Base-by-base conservation (phyloP, 108 stramenopile species). In the Bacterosira constricta region DNA sequence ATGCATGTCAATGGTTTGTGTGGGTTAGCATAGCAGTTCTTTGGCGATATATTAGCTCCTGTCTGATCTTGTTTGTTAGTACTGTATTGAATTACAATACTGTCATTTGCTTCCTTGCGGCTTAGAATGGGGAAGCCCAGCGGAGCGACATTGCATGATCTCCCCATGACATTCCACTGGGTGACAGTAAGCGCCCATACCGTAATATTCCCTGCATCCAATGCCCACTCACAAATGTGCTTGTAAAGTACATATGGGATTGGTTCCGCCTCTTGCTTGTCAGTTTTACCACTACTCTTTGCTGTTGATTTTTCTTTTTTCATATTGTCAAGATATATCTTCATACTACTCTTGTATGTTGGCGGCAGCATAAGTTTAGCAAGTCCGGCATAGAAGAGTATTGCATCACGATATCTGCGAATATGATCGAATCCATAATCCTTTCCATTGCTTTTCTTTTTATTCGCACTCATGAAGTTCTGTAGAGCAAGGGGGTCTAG, bases 1-100 rank as follows among this genome's bases (percentile, higher is more conserved):
- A 55, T 18, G 53, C 17, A 67, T 4, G 57, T 21, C 7, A 6
- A 6, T 13, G 15, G 31, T 42, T 73, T 45, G 12, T 47, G 17
- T n/a, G 67, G 64, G 38, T 82, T 77, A 1, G 77, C 81, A 55
- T 61, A 82, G 47, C 71, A 56, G 54, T 82, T 64, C 49, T 80
- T 82, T 41, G 49, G 51, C 13, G 69, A 50, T 12, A 57, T 26
- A 25, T 61, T 69, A 15, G 75, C 69, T 26, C 74, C 80, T n/a
- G 46, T 51, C 32, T 81, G 41, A 61, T 81, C 69, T 25, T 59
- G 36, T 31, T 81, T 81, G 18, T 57, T 42, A 11, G 20, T 36
- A 49, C 75, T 74, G 47, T 63, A 71, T 7, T 46, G 55, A 5
- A 45, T 39, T 1, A 59, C 35, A 31, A 74, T 61, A 39, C 45